Evolutionary conservation across 192 early-diverging fungal genomes (phyloP).

Genomic region (Anaeromyces robustus): DNA sequence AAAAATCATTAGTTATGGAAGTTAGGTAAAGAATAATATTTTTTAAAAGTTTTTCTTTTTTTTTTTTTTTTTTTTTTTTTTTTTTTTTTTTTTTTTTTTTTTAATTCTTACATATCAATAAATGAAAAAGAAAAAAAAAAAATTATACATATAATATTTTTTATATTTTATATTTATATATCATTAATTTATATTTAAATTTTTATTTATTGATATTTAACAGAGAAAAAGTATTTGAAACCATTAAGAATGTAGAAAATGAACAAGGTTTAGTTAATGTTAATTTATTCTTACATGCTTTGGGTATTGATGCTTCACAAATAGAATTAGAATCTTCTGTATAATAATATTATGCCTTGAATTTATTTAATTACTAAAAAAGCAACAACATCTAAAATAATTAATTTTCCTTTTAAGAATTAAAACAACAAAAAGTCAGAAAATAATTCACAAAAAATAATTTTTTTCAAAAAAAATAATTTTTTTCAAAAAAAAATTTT

Average conservation of each 20-base stretch:
- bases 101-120: too few species aligned
- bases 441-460: too few species aligned
- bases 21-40: constrained; percentile 38
- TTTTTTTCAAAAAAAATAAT: too few species aligned
- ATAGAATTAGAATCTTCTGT: neutral
- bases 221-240: constrained; percentile 55
- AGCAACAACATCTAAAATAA: too few species aligned
- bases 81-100: neutral
- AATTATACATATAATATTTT: too few species aligned
- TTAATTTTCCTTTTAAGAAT: too few species aligned
- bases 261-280: constrained; percentile 61
- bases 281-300: constrained; percentile 88
- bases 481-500: too few species aligned
- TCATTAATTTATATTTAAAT: neutral
- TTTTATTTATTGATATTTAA: constrained; percentile 40
- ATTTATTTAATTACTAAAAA: too few species aligned
- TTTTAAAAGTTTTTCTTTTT: neutral
- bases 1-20: constrained; percentile 79
- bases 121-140: too few species aligned
- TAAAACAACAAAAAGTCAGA: too few species aligned
- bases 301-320: constrained; percentile 67
- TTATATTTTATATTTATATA: too few species aligned
- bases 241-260: constrained; percentile 25
- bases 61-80: constrained; percentile 1
- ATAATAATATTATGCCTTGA: too few species aligned